phyloP scores from a whole-genome alignment of 2,329 filamentous ascomycete genomes.

The Aspergillus neoniger region DNA sequence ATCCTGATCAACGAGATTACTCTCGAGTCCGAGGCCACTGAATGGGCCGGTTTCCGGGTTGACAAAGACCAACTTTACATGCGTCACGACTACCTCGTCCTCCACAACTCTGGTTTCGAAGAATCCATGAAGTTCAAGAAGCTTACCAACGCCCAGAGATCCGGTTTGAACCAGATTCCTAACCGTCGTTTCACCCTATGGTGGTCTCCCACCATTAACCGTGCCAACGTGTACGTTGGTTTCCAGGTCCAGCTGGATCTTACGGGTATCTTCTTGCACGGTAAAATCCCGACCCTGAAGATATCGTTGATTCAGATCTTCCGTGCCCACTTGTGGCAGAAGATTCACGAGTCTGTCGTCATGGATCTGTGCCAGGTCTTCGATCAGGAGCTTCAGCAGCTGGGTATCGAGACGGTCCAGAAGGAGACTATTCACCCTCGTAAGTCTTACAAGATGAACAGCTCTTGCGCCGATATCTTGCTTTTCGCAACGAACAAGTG shows the following conservation, averaged over 20 bases:
- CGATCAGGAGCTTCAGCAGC: conserved; percentile 91
- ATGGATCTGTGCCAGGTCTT: conserved; percentile 99
- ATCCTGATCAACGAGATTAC: too few species aligned
- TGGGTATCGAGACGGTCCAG: conserved; percentile 96
- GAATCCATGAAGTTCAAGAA: conserved; percentile 96
- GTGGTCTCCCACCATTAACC: conserved; percentile 94
- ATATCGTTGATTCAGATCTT: conserved; percentile 99
- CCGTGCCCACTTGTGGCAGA: conserved; percentile 99
- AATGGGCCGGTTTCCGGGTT: too few species aligned
- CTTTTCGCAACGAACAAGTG: conserved; percentile 98
- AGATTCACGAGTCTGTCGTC: conserved; percentile 97
- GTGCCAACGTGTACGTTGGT: conserved; percentile 97
- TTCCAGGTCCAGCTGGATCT: conserved; percentile 98
- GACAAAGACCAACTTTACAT: too few species aligned
- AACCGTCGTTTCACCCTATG: conserved; percentile 98
- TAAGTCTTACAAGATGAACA: conserved; percentile 99
- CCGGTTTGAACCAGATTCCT: conserved; percentile 96
- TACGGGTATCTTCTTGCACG: conserved; percentile 97
- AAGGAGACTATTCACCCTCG: conserved; percentile 98
- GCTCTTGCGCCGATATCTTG: conserved; percentile 94
- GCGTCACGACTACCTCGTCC: too few species aligned
- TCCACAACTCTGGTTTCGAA: conserved; percentile 48
- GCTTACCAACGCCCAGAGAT: conserved; percentile 92
- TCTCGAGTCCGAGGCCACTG: too few species aligned
- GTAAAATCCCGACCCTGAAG: conserved; percentile 96